A percentile compares a stretch with the other conserved stretches of the same genome.
phyloP scores from a whole-genome alignment of 345 rosid genomes.

The Eucalyptus sp. region DNA sequence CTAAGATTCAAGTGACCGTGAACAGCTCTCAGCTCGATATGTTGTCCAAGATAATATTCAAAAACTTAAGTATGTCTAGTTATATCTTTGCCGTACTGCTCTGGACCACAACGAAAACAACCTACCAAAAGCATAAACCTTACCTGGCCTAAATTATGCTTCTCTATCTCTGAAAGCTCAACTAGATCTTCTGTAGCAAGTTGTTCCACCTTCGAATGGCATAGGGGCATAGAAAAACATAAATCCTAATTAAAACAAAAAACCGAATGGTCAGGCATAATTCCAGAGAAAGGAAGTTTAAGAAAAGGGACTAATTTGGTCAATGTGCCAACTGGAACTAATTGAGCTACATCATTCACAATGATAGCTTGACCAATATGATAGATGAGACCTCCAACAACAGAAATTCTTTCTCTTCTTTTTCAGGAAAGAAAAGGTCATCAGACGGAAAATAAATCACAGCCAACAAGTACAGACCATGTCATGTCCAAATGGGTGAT shows the following conservation, averaged over 20 bases:
- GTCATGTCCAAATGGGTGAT: background rate
- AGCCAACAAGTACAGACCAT: background rate
- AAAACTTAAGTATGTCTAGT: background rate
- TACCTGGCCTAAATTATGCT: slow-evolving; percentile 93
- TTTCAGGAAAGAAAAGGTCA: background rate
- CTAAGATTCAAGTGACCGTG: background rate
- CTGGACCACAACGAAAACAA: background rate
- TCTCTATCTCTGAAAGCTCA: slow-evolving; percentile 93
- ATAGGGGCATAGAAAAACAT: slow-evolving; percentile 89
- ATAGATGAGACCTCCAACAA: background rate
- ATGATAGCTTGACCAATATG: background rate
- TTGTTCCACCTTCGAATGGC: slow-evolving; percentile 74
- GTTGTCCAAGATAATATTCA: background rate
- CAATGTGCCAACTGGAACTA: background rate
- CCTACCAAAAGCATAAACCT: background rate
- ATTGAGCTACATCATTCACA: background rate
- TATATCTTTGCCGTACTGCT: background rate
- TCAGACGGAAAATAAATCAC: background rate
- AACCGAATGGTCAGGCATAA: background rate
- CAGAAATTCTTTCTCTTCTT: background rate
- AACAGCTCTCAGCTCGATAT: background rate
- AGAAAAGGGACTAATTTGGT: background rate
- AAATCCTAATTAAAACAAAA: slow-evolving; percentile 41
- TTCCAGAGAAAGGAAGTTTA: background rate
- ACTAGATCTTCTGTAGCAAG: slow-evolving; percentile 68